Evolutionary conservation across 2,329 filamentous ascomycete genomes (phyloP), one percentile per base, ranked within the genome.

Genomic region (Exophiala dermatitidis): DNA sequence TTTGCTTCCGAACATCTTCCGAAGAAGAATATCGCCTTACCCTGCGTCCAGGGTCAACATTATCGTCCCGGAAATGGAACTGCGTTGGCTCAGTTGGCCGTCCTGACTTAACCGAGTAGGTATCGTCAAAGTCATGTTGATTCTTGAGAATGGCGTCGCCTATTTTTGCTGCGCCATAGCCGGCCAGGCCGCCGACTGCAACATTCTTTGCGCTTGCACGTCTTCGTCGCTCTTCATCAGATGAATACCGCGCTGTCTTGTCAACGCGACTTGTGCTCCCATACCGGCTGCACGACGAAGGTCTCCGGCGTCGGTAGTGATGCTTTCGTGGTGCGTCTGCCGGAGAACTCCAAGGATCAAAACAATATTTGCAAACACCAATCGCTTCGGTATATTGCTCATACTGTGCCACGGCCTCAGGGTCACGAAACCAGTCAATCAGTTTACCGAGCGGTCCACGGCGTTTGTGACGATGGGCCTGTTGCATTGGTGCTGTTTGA

Each of bases 361-460:
- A 85, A 65, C 82, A 85, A 60, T 82, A 72, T 58, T 77, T 81
- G 69, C 82, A 85, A 2, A 84, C 77, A 26, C 82, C 82, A 60
- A 83, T 84, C 54, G 79, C 77, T 66, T 85, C 80, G 1, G 81
- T 84, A 62, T 85, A 85, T 63, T 84, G 81, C 66, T 85, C 82
- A 70, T 82, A 84, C 64, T 78, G 77, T 12, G 75, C 76, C 0
- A 84, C 80, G n/a, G 81, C 82, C 57, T 84, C 80, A 1, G 80
- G 75, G 57, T 80, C 82, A 63, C 75, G 81, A 78, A 77, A 83
- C 72, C 77, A 84, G 62, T 80, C 78, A 37, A 80, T 72, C 31
- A 83, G 72, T 46, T 72, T 76, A 36, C 71, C 72, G 1, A 84
- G 70, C 0, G 82, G 77, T 0, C 80, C 80, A 42, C 72, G 73